Conservation (phyloP, 2,329 filamentous ascomycete species). For the Didymella exigua region DNA sequence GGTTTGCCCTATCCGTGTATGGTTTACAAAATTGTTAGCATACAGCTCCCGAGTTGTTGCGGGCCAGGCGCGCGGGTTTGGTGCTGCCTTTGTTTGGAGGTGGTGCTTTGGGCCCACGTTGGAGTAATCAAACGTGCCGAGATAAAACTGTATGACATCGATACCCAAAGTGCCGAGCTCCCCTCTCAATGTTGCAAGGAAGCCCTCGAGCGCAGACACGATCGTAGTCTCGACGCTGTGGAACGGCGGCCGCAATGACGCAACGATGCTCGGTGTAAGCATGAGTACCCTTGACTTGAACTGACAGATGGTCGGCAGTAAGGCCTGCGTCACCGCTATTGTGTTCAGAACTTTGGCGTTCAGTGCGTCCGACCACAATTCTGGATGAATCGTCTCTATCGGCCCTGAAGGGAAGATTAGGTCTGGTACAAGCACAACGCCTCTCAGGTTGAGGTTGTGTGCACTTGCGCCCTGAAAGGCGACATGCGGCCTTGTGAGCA, state of each 20-base stretch:
- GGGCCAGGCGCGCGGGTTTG: constrained; percentile 49
- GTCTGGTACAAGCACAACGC: constrained; percentile 81
- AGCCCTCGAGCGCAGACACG: constrained; percentile 84
- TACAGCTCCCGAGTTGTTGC: constrained; percentile 43
- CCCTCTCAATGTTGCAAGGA: constrained; percentile 77
- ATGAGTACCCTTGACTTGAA: constrained; percentile 72
- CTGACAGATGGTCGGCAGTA: constrained; percentile 65
- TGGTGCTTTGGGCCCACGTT: constrained; percentile 59
- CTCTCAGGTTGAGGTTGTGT: constrained; percentile 76
- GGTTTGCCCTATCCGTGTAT: constrained; percentile 49
- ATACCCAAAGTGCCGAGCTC: constrained; percentile 80
- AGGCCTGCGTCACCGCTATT: constrained; percentile 84
- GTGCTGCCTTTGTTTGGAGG: constrained; percentile 40
- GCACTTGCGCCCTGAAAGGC: constrained; percentile 77
- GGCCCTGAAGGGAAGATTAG: constrained; percentile 79
- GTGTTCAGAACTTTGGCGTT: constrained; percentile 91
- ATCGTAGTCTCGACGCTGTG: constrained; percentile 85
- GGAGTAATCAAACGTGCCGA: constrained; percentile 88
- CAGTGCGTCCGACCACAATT: constrained; percentile 85
- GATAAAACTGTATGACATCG: constrained; percentile 82
- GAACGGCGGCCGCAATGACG: constrained; percentile 78
- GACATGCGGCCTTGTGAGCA: constrained; percentile 75
- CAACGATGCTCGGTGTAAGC: constrained; percentile 79
- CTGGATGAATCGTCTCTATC: constrained; percentile 82
- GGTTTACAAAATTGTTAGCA: constrained; percentile 47